phyloP scores from a whole-genome alignment of 805 yeast species.

The Metschnikowia noctiluminum region DNA sequence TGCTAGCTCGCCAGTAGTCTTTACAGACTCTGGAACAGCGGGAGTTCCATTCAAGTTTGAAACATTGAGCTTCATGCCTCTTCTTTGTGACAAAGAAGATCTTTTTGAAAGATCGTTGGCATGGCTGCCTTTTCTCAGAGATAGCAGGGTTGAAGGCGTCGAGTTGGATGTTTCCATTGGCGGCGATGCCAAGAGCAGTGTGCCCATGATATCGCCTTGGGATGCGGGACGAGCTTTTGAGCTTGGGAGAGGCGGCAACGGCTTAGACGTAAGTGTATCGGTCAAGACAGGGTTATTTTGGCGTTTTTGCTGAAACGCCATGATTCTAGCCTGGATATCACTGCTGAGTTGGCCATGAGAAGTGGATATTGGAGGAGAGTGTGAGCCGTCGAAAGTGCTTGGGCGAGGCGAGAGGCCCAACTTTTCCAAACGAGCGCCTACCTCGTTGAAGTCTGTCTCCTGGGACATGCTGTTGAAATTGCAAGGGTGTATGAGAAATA shows the following conservation, averaged over 20 bases:
- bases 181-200: constrained; percentile 13
- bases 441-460: constrained; percentile 14
- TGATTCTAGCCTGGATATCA: constrained; percentile 79
- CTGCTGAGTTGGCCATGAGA: constrained; percentile 45
- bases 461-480: constrained; percentile 4
- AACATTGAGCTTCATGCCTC: constrained; percentile 52
- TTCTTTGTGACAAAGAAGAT: constrained; percentile 49
- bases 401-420: constrained; percentile 14
- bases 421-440: constrained; percentile 14
- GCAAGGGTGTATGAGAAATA: background rate
- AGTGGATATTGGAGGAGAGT: constrained; percentile 18
- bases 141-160: constrained; percentile 1
- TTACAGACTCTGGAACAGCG: constrained; percentile 10
- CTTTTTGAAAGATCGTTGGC: constrained; percentile 26
- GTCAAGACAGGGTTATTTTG: constrained; percentile 13
- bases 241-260: constrained; percentile 18
- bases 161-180: constrained; percentile 2
- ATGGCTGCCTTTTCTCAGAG: background rate
- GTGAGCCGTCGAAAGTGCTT: constrained; percentile 16
- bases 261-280: constrained; percentile 10
- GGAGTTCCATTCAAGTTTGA: constrained; percentile 20
- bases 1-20: constrained; percentile 34
- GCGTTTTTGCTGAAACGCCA: constrained; percentile 85
- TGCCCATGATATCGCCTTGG: constrained; percentile 6
- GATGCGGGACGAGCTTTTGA: constrained; percentile 11